Base-by-base conservation (phyloP, 768 basidiomycete species). In the Infundibulicybe gibba region DNA sequence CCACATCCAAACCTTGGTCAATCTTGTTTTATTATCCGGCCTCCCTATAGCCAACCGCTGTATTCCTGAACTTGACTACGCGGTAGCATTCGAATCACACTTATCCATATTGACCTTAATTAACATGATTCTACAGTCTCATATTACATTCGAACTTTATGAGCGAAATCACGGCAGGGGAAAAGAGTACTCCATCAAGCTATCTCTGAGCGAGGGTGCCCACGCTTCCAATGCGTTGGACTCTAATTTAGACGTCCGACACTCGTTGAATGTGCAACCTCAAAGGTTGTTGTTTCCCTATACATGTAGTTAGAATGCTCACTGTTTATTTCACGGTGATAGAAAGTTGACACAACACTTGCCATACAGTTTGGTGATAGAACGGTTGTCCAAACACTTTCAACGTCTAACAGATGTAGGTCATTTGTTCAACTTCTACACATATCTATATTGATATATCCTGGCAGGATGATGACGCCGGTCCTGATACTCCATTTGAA, bases 141-240 rank as follows among this genome's bases (percentile, higher is more conserved):
- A 92, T 57, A 89, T 94, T 52, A 92, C 91, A 59, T 89, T 73
- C 51, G 97, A 99, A 68, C 74, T 99, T 34, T 98, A 98, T 66
- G 97, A 99, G 65, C 83, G 94, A 40, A 89, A 90, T 61, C 81
- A 84, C 54, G 89, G 88, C 1, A 78, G 89, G 37, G 83, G 83
- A 21, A 90, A 90, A 67, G 95, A 98, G 60, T 97, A 95, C 60
- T 94, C 94, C 12, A 92, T 98, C 64, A 85, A 82, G 55, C 72
- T 99, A 30, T 92, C 92, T n/a, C 69, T 98, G 34, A 95, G 93
- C 56, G 94, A 97, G 65, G 97, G 97, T 16, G 97, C 97, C 14
- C 97, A 99, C 67, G 94, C 93, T 14, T 91, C 93, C 6, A 95
- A 95, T 59, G 94, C 97, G 9, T 77, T 98, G 12, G 95, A 99